Percentiles rank a stretch among this genome's conserved stretches.
Evolutionary conservation across 495 filamentous ascomycete species (phyloP).

Genomic region (Talaromyces ruber): DNA sequence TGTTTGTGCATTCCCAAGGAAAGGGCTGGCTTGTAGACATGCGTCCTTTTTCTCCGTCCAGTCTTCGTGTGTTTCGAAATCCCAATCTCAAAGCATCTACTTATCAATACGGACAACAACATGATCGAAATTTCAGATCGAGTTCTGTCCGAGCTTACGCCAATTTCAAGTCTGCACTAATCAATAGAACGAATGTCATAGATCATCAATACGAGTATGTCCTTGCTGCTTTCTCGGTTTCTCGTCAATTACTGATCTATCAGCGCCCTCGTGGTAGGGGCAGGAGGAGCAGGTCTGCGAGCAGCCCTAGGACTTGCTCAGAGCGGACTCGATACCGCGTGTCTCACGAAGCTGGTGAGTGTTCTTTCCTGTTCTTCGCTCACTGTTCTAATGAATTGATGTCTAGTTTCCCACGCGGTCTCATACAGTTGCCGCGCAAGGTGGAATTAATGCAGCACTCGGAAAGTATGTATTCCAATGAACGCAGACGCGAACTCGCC

Average conservation of each 20-base stretch:
- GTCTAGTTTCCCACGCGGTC: constrained; percentile 73
- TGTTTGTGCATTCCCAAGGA: constrained; percentile 57
- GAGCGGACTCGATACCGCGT: constrained; percentile 95
- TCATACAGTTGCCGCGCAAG: constrained; percentile 82
- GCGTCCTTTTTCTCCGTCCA: not conserved
- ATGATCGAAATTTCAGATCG: constrained; percentile 69
- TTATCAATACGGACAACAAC: constrained; percentile 2
- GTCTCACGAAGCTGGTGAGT: constrained; percentile 75
- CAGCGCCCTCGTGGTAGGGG: constrained; percentile 89
- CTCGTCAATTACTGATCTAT: constrained; percentile 10
- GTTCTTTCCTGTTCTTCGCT: no score
- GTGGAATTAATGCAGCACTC: constrained; percentile 88
- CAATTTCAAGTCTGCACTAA: constrained; percentile 4
- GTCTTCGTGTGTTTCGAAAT: not conserved
- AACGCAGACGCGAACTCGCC: no score
- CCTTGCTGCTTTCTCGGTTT: not conserved
- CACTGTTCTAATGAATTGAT: no score
- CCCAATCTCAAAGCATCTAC: constrained; percentile 22
- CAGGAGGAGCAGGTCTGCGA: constrained; percentile 87
- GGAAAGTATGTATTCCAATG: constrained; percentile 55
- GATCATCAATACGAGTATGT: constrained; percentile 28
- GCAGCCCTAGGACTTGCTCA: constrained; percentile 95
- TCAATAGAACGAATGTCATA: constrained; percentile 37
- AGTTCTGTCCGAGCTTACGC: constrained; percentile 84
- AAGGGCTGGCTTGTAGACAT: not conserved